Base-by-base conservation (phyloP, 2,329 filamentous ascomycete species). In the Mycocentrospora acerina region DNA sequence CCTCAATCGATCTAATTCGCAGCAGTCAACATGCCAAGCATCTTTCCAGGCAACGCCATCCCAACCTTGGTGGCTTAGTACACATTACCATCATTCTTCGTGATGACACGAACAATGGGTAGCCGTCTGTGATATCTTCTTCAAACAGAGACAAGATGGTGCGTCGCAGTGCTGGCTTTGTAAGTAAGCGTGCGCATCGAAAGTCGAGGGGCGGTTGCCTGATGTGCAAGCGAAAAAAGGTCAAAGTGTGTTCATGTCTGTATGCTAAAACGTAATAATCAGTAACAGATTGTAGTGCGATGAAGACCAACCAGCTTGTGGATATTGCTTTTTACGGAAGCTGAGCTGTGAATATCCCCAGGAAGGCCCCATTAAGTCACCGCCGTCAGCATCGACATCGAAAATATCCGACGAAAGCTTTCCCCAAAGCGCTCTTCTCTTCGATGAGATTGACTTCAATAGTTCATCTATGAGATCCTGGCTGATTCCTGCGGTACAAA, bases 171-270 rank as follows among this genome's bases (percentile, higher is more conserved):
- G 32, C 53, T 24, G 59, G 57, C 0, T 65, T 64, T 25, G 47
- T 65, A 24, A 55, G 45, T n/a, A 66, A 66, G 40, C 54, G 55
- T 31, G 46, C 62, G 6, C 62, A 66, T 31, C 51, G 45, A 31
- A 66, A 66, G 38, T 64, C 60, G 9, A 43, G 60, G 34, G 49
- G 49, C 27, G 62, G 62, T 3, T 66, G 60, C 34, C 25, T 46
- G 3, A 62, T 51, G 7, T 66, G 62, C 39, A 66, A 64, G 36
- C 47, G 46, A 13, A 66, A 62, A 47, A 66, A 62, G 40, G 57
- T 64, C 8, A 66, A 66, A 53, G 62, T 64, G 46, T 25, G 30
- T 16, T 28, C 15, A 22, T 14, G 26, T 11, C 12, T 30, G 16
- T 12, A 31, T 13, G 15, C 7, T 11, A 7, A 12, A 9, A 9